Evolutionary conservation across 805 yeast species (phyloP).

Genomic region (Wickerhamiella alocasiicola): DNA sequence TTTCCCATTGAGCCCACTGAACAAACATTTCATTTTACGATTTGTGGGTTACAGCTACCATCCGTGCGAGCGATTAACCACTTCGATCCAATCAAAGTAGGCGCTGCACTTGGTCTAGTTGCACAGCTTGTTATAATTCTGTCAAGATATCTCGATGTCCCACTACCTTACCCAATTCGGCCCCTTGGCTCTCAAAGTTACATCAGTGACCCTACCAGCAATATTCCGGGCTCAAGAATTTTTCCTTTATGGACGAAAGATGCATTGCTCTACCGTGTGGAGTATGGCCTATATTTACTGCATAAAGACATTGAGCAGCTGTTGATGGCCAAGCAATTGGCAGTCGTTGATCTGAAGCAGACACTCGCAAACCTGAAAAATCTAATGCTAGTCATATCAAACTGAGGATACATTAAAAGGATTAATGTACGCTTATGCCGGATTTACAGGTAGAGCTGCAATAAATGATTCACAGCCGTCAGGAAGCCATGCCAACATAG

Average conservation of each 20-base stretch:
- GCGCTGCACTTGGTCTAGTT: constrained; percentile 39
- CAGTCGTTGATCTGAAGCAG: constrained; percentile 27
- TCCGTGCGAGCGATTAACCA: constrained; percentile 21
- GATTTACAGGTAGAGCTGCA: too few relatives aligned
- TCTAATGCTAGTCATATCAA: constrained; percentile 23
- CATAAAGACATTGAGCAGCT: constrained; percentile 38
- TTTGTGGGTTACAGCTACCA: constrained; percentile 28
- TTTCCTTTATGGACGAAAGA: constrained; percentile 43
- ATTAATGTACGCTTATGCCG: too few relatives aligned
- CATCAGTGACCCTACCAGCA: constrained; percentile 37
- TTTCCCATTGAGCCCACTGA: constrained; percentile 26
- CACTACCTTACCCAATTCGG: constrained; percentile 39
- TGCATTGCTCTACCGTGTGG: constrained; percentile 34
- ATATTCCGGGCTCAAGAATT: constrained; percentile 28
- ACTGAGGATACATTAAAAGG: too few relatives aligned
- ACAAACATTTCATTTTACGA: constrained; percentile 24
- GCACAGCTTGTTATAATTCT: constrained; percentile 33
- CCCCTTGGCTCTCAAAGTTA: constrained; percentile 38
- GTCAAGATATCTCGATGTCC: constrained; percentile 32
- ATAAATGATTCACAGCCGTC: too few relatives aligned
- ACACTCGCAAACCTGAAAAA: constrained; percentile 30
- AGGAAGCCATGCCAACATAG: too few relatives aligned
- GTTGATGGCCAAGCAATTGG: constrained; percentile 24
- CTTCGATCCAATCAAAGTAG: constrained; percentile 31
- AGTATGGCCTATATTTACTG: constrained; percentile 37